Evolutionary conservation across 176 grass and related monocot genomes (phyloP), one percentile per base, ranked within the genome.

Genomic region (Eremochloa ophiuroides): DNA sequence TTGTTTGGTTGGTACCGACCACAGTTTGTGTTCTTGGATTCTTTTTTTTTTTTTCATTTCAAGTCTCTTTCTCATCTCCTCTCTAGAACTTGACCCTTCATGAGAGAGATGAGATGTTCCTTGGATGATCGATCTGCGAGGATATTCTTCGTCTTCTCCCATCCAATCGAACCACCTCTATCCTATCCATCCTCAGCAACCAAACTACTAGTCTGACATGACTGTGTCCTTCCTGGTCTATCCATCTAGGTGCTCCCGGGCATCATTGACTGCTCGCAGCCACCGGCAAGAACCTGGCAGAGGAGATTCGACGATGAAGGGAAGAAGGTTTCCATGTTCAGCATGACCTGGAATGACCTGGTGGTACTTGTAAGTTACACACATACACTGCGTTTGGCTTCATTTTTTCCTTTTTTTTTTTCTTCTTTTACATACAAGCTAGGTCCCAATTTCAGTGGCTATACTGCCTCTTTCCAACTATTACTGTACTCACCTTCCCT

Each of bases 221-320:
- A 15, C 7, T 84, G 43, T n/a, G 10, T 79, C 76, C n/a, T 81
- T 76, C 51, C 8, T 51, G 18, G 2, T 20, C 22, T 22, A 48
- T 48, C 55, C 56, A 37, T n/a, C 46, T 29, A 94, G 88, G 39
- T n/a, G 7, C 68, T 50, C 18, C 30, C 23, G 51, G 10, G 5
- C 11, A 70, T 82, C 60, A n/a, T n/a, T n/a, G 77, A 87, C 25
- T 47, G 70, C 12, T 34, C 51, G 1, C 72, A 78, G 4, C 92
- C 86, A 2, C 60, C 85, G 1, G 63, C 51, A 1, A 83, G 47
- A 62, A 87, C 80, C 40, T 94, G 92, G 92, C 66, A 94, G 58
- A 94, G 86, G 31, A 80, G 69, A 33, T 41, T 94, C 35, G 41
- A 82, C 10, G 86, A 94, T 78, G 77, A 94, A 42, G 92, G 87